These are phyloP conservation scores for Penicillium paxilli DNA, from an alignment of 495 filamentous ascomycete genomes.

Conservation along the genomic window DNA sequence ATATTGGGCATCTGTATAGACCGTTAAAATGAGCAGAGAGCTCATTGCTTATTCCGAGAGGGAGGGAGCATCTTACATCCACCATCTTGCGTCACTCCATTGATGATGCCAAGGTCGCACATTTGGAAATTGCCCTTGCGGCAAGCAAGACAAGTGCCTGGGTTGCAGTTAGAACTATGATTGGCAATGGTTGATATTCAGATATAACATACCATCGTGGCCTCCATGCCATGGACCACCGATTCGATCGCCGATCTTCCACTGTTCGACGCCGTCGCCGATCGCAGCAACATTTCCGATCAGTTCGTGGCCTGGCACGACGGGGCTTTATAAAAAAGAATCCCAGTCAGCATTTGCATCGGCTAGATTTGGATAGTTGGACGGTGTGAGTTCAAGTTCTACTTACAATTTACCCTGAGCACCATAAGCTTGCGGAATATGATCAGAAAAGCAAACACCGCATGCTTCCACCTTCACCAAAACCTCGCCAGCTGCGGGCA, in stretches of 20 bases:
- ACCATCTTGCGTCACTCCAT: constrained; percentile 52
- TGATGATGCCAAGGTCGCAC: constrained; percentile 51
- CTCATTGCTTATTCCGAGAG: no score
- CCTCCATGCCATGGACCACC: constrained; percentile 61
- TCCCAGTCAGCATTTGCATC: no score
- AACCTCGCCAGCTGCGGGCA: constrained; percentile 42
- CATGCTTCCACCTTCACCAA: constrained; percentile 55
- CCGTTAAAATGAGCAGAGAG: no score
- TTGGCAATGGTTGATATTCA: neutral
- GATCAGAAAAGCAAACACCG: constrained; percentile 54
- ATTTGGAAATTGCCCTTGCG: constrained; percentile 53
- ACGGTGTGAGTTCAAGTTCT: no score
- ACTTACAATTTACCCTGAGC: constrained; percentile 41
- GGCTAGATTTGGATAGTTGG: no score
- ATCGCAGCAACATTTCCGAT: constrained; percentile 54
- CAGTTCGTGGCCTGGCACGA: constrained; percentile 56
- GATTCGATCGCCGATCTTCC: constrained; percentile 50
- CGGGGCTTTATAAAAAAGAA: constrained; percentile 37
- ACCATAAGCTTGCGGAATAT: constrained; percentile 30
- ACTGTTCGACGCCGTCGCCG: constrained; percentile 40
- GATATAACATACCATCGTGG: constrained; percentile 27
- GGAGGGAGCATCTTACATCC: constrained; percentile 40
- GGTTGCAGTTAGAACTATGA: neutral
- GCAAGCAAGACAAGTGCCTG: constrained; percentile 46
- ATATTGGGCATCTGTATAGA: constrained; percentile 58